phyloP scores from a whole-genome alignment of 2,329 filamentous ascomycete genomes.

The Venturia asperata region DNA sequence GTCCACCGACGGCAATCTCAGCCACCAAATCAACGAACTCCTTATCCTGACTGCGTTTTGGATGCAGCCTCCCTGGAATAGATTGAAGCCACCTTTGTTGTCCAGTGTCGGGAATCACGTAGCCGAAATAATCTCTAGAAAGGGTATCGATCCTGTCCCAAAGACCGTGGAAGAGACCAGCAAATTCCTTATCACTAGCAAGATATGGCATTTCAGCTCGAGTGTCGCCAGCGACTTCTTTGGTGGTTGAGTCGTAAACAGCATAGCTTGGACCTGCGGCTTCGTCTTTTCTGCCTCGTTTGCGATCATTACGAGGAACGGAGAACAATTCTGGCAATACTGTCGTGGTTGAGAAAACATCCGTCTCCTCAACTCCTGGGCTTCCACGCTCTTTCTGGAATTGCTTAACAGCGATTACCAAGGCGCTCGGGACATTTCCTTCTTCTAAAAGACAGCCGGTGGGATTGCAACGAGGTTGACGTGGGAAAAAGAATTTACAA shows the following conservation, averaged over 20 bases:
- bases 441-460: background rate
- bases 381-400: background rate
- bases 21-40: background rate
- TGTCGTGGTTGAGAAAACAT: background rate
- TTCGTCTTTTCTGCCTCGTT: background rate
- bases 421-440: background rate
- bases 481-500: background rate
- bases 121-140: background rate
- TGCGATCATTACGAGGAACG: background rate
- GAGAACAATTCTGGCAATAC: background rate
- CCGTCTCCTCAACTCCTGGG: background rate
- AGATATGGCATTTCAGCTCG: conserved; percentile 12
- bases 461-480: background rate
- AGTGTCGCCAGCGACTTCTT: background rate
- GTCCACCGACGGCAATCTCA: conserved; percentile 6
- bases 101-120: background rate
- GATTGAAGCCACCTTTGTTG: background rate
- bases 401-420: background rate
- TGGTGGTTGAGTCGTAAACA: background rate
- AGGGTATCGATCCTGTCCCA: conserved; percentile 1
- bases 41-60: background rate
- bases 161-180: background rate
- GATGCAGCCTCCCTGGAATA: background rate
- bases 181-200: background rate
- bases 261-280: background rate